These are phyloP conservation scores for Hanseniaspora pseudoguilliermondii DNA, from an alignment of 805 yeast species.

Conservation along the genomic window DNA sequence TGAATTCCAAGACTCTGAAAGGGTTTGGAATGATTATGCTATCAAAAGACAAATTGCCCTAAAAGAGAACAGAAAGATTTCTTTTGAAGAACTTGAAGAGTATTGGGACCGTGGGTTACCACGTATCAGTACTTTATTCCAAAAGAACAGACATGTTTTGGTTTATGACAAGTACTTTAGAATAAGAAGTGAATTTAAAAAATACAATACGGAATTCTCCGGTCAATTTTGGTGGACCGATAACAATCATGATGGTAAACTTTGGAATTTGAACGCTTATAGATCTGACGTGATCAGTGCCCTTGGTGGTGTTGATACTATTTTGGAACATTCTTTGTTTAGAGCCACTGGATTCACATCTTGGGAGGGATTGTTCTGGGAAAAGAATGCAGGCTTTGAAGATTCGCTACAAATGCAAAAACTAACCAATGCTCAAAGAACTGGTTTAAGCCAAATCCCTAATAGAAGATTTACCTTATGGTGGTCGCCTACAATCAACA, in stretches of 20 bases:
- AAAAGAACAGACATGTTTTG: slow-evolving; percentile 84
- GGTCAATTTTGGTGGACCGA: slow-evolving; percentile 97
- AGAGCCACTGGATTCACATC: slow-evolving; percentile 95
- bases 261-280: slow-evolving; percentile 88
- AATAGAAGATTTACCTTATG: slow-evolving; percentile 92
- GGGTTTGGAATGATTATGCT: slow-evolving; percentile 97
- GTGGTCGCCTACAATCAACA: slow-evolving; percentile 99
- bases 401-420: slow-evolving; percentile 90
- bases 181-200: slow-evolving; percentile 63
- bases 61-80: slow-evolving; percentile 70
- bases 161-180: slow-evolving; percentile 94
- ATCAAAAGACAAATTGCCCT: slow-evolving; percentile 76
- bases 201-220: slow-evolving; percentile 53
- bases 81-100: slow-evolving; percentile 86
- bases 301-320: slow-evolving; percentile 92
- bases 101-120: slow-evolving; percentile 97
- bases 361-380: slow-evolving; percentile 99
- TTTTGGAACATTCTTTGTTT: slow-evolving; percentile 85
- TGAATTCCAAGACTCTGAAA: slow-evolving; percentile 82
- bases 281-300: slow-evolving; percentile 95
- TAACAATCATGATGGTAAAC: slow-evolving; percentile 82
- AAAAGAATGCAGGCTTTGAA: slow-evolving; percentile 92
- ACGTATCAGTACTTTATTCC: slow-evolving; percentile 86
- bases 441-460: slow-evolving; percentile 95
- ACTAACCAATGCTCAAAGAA: slow-evolving; percentile 91